Base-by-base conservation (phyloP, 306 rosid species). In the Vigna nakashimae region DNA sequence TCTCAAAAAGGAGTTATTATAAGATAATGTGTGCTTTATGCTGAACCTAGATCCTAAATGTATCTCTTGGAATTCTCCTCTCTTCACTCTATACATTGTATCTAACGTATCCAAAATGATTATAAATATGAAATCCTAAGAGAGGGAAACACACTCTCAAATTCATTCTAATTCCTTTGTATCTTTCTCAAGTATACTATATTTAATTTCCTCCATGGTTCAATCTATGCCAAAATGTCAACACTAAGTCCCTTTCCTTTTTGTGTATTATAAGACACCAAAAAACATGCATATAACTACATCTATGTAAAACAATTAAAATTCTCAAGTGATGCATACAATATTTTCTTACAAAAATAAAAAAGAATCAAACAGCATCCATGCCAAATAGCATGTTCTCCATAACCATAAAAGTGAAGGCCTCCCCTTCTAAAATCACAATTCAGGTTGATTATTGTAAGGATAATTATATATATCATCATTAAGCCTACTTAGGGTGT, bases 371-470 rank as follows among this genome's bases (percentile, higher is more conserved):
- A 13, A 59, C 36, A 59, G n/a, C 34, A 30, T 67, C 62, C 75
- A 80, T 50, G 38, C 49, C 42, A 66, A 52, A 43, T 52, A 71
- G 73, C 57, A 59, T 59, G 66, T 59, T 80, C 34, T 51, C 58
- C 68, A 50, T 24, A 49, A 24, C 17, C 46, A 17, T 16, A 9
- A 68, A 81, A 59, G 30, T 0, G 12, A 51, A 60, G 34, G 62
- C 5, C 2, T 24, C 26, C 32, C 28, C 59, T 55, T 76, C 43
- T 28, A 69, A 42, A 62, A 49, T 20, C 34, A 32, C 12, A 11
- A 15, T 53, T 9, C 13, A 56, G 24, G 59, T 46, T 26, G 11
- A 10, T 24, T 18, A 52, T 48, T 20, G 22, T 20, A 0, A 20
- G 22, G 22, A 20, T 20, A 20, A 20, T 20, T 20, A 20, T 20